Evolutionary conservation across 1,139 yeast genomes (phyloP), one percentile per base, ranked within the genome.

Genomic region (Yamadazyma epiphylla): DNA sequence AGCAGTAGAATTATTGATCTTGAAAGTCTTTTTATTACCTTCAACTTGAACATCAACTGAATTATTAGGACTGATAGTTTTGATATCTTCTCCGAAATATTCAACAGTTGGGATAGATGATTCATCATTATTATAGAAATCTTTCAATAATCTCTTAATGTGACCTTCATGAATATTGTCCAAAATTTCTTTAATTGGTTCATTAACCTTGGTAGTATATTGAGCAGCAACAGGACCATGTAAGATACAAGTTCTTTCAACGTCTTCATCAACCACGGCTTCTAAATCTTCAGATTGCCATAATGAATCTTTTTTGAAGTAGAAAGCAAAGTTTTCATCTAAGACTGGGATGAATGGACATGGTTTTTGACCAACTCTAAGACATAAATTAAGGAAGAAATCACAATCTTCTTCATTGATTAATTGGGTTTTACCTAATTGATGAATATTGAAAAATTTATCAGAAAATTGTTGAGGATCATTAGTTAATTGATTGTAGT

Each of bases 161-260:
- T 89, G 97, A 39, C 96, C 96, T 28, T 88, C 79, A 52, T 94
- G 96, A 41, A 91, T 81, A 43, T 74, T 68, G 54, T 89, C 97
- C 68, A 91, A 67, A 46, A 91, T 88, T 29, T 82, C 85, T 60
- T 85, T 81, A 55, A 91, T 85, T 49, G 98, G 97, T 64, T 87
- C 96, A 55, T 91, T 79, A 37, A 85, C 94, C 55, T 74, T 72
- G 49, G 74, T 84, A 48, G 97, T 82, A 69, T 69, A 89, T 64
- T 82, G 89, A 49, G 96, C 96, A 48, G 98, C 95, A 49, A 94
- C 98, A 30, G 99, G 99, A 47, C 98, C 97, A 52, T 88, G 96
- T 51, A 91, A 76, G 47, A 91, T 88, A 82, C 98, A 94, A 14
- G 96, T 89, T 73, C 98, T 85, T 64, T 89, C 94, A 43, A 91